Percentiles rank a stretch among this genome's conserved stretches.
Evolutionary conservation across 345 rosid genomes (phyloP).

Genomic region (Eucalyptus pauciflora): DNA sequence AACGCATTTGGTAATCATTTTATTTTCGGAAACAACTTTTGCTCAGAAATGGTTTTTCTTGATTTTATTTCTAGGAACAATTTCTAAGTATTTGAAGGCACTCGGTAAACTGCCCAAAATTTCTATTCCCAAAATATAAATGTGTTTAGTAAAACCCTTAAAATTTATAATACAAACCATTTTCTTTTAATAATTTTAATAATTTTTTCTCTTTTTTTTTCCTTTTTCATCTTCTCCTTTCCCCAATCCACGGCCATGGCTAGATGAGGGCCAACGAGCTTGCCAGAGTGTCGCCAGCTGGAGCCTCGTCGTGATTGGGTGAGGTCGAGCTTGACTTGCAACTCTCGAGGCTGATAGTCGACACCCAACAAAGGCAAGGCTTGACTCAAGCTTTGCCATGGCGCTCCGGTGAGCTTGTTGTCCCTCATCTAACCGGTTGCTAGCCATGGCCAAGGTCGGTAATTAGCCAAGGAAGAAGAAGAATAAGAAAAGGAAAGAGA

Average conservation of each 20-base stretch:
- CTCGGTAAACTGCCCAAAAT: accelerated
- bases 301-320: too few species aligned
- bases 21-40: too few species aligned
- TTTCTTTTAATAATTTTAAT: too few species aligned
- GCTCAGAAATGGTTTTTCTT: accelerated
- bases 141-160: too few species aligned
- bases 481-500: too few species aligned
- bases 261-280: accelerated
- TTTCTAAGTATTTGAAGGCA: too few species aligned
- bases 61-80: accelerated
- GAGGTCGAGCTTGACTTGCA: too few species aligned
- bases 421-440: accelerated
- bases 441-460: accelerated
- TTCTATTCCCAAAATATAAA: accelerated
- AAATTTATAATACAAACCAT: too few species aligned
- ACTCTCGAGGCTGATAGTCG: accelerated
- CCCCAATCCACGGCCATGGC: accelerated
- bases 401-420: accelerated
- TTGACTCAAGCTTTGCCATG: accelerated
- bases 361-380: too few species aligned
- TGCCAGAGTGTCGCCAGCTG: accelerated
- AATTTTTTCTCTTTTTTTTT: too few species aligned
- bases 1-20: accelerated
- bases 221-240: too few species aligned
- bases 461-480: accelerated